phyloP scores from a whole-genome alignment of 768 basidiomycete genomes.

The Steccherinum ochraceum region DNA sequence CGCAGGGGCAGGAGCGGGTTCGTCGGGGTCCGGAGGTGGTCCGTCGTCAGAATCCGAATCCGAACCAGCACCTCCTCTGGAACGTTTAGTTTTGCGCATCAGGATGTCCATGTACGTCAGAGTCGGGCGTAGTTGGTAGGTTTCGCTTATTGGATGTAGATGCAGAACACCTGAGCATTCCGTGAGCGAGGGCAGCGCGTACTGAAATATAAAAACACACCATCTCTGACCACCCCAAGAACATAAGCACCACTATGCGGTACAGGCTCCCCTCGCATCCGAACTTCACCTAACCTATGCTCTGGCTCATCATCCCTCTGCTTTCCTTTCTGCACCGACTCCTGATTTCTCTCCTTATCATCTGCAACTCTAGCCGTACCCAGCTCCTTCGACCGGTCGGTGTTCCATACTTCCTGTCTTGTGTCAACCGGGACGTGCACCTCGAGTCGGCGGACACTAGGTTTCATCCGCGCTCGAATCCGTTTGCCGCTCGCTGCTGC shows the following conservation, averaged over 20 bases:
- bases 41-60: constrained; percentile 77
- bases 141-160: constrained; percentile 72
- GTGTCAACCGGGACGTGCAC: constrained; percentile 80
- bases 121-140: constrained; percentile 78
- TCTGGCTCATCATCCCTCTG: constrained; percentile 47
- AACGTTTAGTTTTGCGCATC: constrained; percentile 54
- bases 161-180: constrained; percentile 53
- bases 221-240: constrained; percentile 70
- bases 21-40: constrained; percentile 76
- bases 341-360: constrained; percentile 75
- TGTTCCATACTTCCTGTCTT: constrained; percentile 75
- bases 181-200: constrained; percentile 8
- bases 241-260: constrained; percentile 60
- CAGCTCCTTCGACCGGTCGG: constrained; percentile 58
- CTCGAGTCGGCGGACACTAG: constrained; percentile 55
- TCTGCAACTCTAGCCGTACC: constrained; percentile 65
- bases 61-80: constrained; percentile 35
- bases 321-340: constrained; percentile 31
- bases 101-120: constrained; percentile 74
- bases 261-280: constrained; percentile 69
- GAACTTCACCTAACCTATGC: constrained; percentile 60
- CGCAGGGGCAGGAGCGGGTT: constrained; percentile 39
- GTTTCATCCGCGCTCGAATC: constrained; percentile 69
- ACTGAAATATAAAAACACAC: constrained; percentile 31
- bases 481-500: constrained; percentile 67